phyloP scores from a whole-genome alignment of 495 filamentous ascomycete genomes.

The Penicillium atrosanguineum region DNA sequence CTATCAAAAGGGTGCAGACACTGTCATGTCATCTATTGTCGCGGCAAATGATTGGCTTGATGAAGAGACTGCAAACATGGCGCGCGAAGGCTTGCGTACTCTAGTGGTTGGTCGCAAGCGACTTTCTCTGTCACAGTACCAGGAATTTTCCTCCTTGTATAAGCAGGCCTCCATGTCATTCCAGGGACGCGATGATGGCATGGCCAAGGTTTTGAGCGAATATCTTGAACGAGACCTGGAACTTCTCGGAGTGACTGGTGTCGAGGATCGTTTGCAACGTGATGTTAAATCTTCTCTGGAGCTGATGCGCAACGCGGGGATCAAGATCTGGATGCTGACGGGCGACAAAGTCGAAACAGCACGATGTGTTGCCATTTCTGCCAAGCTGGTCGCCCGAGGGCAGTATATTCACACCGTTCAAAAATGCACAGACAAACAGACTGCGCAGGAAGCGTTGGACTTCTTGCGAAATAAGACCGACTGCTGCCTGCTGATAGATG shows the following conservation, averaged over 20 bases:
- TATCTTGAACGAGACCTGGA: constrained; percentile 88
- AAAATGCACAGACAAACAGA: constrained; percentile 56
- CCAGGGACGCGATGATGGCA: constrained; percentile 71
- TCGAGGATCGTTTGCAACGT: constrained; percentile 92
- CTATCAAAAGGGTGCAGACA: constrained; percentile 97
- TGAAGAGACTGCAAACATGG: constrained; percentile 98
- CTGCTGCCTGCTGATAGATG: constrained; percentile 92
- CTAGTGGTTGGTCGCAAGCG: constrained; percentile 88
- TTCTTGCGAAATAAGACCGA: constrained; percentile 84
- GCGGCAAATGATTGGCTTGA: constrained; percentile 97
- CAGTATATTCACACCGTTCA: constrained; percentile 95
- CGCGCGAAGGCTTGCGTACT: constrained; percentile 90
- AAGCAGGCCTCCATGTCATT: constrained; percentile 78
- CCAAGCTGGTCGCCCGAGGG: constrained; percentile 89
- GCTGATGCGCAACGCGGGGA: constrained; percentile 93
- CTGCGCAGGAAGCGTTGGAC: constrained; percentile 80
- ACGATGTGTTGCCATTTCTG: constrained; percentile 90
- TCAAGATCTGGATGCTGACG: constrained; percentile 99
- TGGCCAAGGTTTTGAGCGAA: constrained; percentile 74
- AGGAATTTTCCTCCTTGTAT: constrained; percentile 72
- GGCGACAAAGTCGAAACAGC: constrained; percentile 99
- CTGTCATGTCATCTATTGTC: constrained; percentile 93
- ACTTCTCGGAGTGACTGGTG: constrained; percentile 91
- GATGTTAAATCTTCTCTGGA: constrained; percentile 96
- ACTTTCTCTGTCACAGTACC: constrained; percentile 71